Base-by-base conservation (phyloP, 2,329 filamentous ascomycete genomes). In the Diaporthe citrichinensis region DNA sequence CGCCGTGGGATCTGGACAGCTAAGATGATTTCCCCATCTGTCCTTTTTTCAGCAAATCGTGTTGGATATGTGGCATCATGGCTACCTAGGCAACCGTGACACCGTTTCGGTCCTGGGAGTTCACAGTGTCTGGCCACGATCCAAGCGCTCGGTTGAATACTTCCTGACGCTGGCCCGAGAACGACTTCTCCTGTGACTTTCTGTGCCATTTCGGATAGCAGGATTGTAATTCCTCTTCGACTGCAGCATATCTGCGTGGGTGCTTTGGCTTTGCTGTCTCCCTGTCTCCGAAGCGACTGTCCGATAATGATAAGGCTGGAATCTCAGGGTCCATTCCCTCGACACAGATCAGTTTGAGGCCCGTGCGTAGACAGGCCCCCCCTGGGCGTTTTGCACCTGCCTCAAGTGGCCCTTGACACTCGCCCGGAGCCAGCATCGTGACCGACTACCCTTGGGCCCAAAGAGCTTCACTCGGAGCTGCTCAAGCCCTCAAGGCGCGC, bases 401-500 rank as follows among this genome's bases (percentile, higher is more conserved):
- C 34, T 69, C 49, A 69, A 55, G 49, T 69, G 65, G 65, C 65
- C 65, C 65, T 55, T 41, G 65, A 55, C 65, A 53, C 34, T 25
- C 49, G 41, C 25, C 49, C 34, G 2, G 34, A 28, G 65, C 34
- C 49, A 31, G 34, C 65, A 69, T 69, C 65, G 49, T 53, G 65
- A 69, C n/a, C 31, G 49, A 67, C 25, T 8, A 57, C 28, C 69
- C 20, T 67, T 23, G 57, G 34, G 41, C 71, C 58, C 46, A 34
- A 39, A 53, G 71, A 73, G 59, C 71, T 67, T 73, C 71, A 73
- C 41, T 34, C 36, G 57, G 71, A 73, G 71, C 71, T 62, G 57
- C 53, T 61, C 36, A n/a, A 49, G 65, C 73, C 53, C 68, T 55
- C 73, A 72, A 74, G 73, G 73, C 65, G 57, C 62, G 51, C 41